These are phyloP conservation scores for Craterostigma plantagineum DNA, from an alignment of 257 asterid species.

Conservation along the genomic window DNA sequence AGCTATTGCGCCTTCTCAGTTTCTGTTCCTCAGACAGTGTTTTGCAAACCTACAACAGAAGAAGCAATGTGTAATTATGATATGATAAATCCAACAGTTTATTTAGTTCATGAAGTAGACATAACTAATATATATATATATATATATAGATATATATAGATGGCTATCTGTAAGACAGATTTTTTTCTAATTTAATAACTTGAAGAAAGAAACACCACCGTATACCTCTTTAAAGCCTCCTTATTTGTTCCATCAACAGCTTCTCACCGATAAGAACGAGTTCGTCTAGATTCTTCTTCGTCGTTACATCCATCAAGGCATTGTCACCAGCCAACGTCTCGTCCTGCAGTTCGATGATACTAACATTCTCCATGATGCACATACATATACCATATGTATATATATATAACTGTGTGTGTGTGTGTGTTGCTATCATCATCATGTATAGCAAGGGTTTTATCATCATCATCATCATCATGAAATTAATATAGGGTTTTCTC, in stretches of 20 bases:
- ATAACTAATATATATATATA: too few relatives aligned
- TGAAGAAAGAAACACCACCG: too few relatives aligned
- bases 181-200: too few relatives aligned
- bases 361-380: too few relatives aligned
- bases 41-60: conserved; percentile 27
- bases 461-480: too few relatives aligned
- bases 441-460: too few relatives aligned
- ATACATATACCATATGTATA: too few relatives aligned
- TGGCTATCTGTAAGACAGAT: too few relatives aligned
- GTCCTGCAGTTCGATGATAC: conserved; percentile 13
- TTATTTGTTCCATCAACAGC: conserved; percentile 26
- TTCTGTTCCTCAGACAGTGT: conserved; percentile 24
- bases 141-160: neutral
- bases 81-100: neutral
- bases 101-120: neutral
- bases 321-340: conserved; percentile 15
- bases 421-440: too few relatives aligned
- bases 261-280: conserved; percentile 24
- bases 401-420: too few relatives aligned
- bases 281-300: conserved; percentile 24
- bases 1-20: conserved; percentile 12
- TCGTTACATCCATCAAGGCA: conserved; percentile 20
- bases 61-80: too few relatives aligned
- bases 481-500: too few relatives aligned
- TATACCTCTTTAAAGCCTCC: conserved; percentile 31